Base-by-base conservation (phyloP, 352 stramenopile species). In the Phytophthora pinifolia region DNA sequence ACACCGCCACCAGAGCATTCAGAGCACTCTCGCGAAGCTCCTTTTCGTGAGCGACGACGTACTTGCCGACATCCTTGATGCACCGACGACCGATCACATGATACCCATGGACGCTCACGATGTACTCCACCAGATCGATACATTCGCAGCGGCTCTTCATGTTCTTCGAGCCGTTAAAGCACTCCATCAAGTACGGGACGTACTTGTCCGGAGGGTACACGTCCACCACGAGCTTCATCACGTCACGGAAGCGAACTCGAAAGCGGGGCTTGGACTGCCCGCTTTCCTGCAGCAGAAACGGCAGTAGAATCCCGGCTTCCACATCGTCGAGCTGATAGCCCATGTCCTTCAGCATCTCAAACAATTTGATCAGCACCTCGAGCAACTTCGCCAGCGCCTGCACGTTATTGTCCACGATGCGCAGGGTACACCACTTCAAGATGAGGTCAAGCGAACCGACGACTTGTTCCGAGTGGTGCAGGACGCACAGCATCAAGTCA, bases 351-450 rank as follows among this genome's bases (percentile, higher is more conserved):
- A 96, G 52, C 61, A 92, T 74, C 47, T 88, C 72, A 30, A 96
- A 89, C 10, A 96, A 65, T 45, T 89, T 88, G 7, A 93, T 76
- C 7, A 94, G 50, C 2, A 94, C 72, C 37, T 96, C 84, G 2
- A 96, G 63, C 29, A 96, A 46, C 34, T 94, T 94, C 1, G 79
- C 82, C 13, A 94, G 67, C 0, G 81, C 86, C 59, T 96, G 84
- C 13, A 94, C 86, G 37, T 96, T 96, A 49, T 94, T 94, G 62
- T 96, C 86, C 7, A 94, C 84, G 42, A 96, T 77, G 7, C 86
- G 82, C 10, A 96, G 69, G 5, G 75, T 80, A 22, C 78, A 93
- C 86, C 86, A 96, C 64, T 96, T 96, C 31, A 96, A 66, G 10
- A 94, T 70, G 22, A 89, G 62, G 59, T 96, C 86, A 25, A 96